phyloP scores from a whole-genome alignment of 163 green algal genomes.

The Chlorella variabilis region DNA sequence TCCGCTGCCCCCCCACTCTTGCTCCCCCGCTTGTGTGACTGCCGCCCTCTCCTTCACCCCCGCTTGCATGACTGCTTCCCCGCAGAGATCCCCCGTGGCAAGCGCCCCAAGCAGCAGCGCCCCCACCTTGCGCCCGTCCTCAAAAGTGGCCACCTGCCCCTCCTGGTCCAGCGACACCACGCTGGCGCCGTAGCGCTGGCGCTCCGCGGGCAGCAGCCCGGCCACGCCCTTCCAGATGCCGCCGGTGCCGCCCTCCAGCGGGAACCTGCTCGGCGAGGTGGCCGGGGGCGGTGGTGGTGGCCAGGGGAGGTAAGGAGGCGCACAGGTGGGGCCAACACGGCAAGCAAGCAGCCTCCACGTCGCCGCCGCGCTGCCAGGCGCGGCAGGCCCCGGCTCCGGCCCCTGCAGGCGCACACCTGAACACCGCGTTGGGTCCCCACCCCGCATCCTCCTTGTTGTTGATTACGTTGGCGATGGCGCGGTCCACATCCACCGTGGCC shows the following conservation, averaged over 20 bases:
- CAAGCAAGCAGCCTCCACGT: not conserved
- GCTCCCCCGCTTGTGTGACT: too few species aligned
- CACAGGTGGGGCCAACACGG: too few species aligned
- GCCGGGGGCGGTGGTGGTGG: too few species aligned
- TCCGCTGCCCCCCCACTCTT: too few species aligned
- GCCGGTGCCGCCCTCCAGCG: slow-evolving; percentile 84
- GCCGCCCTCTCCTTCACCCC: too few species aligned
- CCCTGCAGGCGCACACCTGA: slow-evolving; percentile 49
- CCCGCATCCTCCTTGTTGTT: slow-evolving; percentile 87
- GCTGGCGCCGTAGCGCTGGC: slow-evolving; percentile 64
- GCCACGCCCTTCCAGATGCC: slow-evolving; percentile 93
- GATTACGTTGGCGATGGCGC: slow-evolving; percentile 88
- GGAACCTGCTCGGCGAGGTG: slow-evolving; percentile 65
- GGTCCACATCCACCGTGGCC: slow-evolving; percentile 85
- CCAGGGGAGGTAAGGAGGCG: too few species aligned
- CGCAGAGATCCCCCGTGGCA: too few species aligned
- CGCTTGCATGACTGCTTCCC: too few species aligned
- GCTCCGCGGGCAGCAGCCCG: slow-evolving; percentile 78
- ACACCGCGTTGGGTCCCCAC: slow-evolving; percentile 93
- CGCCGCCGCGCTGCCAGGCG: too few species aligned
- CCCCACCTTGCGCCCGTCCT: slow-evolving; percentile 16
- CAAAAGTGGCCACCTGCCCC: slow-evolving; percentile 51
- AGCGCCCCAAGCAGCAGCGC: too few species aligned
- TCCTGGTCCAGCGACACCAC: slow-evolving; percentile 81
- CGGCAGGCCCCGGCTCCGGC: too few species aligned